These are phyloP conservation scores for Ulmus americana DNA, from an alignment of 331 rosid species.

Conservation along the genomic window DNA sequence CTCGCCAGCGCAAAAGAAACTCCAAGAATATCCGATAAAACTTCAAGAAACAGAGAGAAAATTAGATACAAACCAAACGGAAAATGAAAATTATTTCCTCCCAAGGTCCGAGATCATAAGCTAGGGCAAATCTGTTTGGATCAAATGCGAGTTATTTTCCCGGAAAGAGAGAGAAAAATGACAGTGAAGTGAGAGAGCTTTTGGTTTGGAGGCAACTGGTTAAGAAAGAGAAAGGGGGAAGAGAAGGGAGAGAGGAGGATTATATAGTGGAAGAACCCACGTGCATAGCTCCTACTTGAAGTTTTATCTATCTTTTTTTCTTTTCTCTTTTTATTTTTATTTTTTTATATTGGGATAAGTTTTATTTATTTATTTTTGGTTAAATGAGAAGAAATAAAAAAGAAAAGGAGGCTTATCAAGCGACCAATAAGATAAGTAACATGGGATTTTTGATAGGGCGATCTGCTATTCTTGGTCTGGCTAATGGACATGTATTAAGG, in stretches of 20 bases:
- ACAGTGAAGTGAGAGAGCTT: neutral
- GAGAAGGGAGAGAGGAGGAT: neutral
- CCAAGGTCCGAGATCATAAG: neutral
- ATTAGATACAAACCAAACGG: neutral
- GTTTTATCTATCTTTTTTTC: neutral
- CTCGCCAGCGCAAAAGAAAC: neutral
- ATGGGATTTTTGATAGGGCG: slow-evolving; percentile 26
- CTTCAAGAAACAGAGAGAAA: neutral
- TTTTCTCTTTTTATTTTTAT: neutral
- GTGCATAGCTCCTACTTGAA: slow-evolving; percentile 8
- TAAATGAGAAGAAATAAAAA: neutral
- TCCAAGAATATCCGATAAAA: neutral
- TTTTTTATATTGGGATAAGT: neutral
- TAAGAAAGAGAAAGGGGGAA: neutral
- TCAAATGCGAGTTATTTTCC: slow-evolving; percentile 4
- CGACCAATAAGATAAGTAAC: slow-evolving; percentile 26
- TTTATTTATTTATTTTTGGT: neutral
- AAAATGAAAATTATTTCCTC: neutral
- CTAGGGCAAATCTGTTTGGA: neutral
- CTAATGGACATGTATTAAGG: slow-evolving; percentile 7
- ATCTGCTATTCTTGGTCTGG: slow-evolving; percentile 19
- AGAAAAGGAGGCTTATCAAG: slow-evolving; percentile 18
- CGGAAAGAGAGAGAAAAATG: neutral
- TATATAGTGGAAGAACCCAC: slow-evolving; percentile 20
- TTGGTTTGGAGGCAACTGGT: neutral